Conservation (phyloP, 306 rosid genomes). For the Cucurbita maxima region DNA sequence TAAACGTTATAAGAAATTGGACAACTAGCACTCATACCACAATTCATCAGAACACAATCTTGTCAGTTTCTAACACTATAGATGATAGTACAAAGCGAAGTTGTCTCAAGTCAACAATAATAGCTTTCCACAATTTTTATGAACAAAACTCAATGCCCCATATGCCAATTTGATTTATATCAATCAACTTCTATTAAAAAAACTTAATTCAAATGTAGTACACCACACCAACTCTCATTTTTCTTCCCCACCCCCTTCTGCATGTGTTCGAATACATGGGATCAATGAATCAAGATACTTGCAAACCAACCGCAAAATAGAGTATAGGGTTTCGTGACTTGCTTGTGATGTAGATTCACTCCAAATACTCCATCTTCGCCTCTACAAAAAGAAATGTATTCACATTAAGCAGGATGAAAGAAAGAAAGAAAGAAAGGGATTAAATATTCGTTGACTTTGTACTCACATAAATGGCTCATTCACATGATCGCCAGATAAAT, state of each 20-base stretch:
- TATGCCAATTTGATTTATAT: neutral
- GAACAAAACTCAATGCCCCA: neutral
- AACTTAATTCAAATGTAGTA: neutral
- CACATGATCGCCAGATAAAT: conserved; percentile 76
- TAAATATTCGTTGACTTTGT: conserved; percentile 2
- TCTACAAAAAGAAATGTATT: conserved; percentile 28
- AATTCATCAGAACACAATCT: neutral
- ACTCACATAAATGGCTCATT: conserved; percentile 85
- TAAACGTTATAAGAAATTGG: neutral
- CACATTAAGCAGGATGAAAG: neutral
- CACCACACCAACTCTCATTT: neutral
- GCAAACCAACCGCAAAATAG: conserved; percentile 85
- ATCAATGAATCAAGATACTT: conserved; percentile 27
- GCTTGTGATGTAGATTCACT: conserved; percentile 98
- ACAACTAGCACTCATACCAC: neutral
- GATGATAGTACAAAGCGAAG: neutral
- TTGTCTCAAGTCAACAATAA: neutral
- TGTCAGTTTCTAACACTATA: neutral
- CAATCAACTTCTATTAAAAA: neutral
- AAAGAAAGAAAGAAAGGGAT: neutral
- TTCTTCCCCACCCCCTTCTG: neutral
- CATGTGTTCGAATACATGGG: neutral
- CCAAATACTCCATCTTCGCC: conserved; percentile 98
- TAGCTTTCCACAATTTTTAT: neutral
- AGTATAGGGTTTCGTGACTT: conserved; percentile 73